These are phyloP conservation scores for Globisporangium sylvaticum DNA, from an alignment of 352 stramenopile genomes.

Conservation along the genomic window DNA sequence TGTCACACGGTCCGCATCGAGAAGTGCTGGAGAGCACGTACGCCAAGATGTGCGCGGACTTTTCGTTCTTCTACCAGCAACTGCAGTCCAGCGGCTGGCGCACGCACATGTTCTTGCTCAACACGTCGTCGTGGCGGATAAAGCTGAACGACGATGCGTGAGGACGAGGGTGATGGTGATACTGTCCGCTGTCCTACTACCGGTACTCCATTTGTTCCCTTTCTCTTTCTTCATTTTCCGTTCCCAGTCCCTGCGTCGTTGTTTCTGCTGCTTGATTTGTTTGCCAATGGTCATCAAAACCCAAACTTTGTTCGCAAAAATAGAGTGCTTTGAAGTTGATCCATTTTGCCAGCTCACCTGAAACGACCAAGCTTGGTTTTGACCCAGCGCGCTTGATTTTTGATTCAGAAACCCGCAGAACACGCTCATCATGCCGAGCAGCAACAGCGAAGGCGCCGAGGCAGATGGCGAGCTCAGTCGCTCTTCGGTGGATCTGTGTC, in stretches of 20 bases:
- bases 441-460: background rate
- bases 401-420: background rate
- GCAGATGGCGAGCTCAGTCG: background rate
- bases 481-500: slow-evolving; percentile 36
- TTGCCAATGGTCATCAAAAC: background rate
- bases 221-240: background rate
- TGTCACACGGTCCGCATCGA: background rate
- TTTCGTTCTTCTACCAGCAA: slow-evolving; percentile 60
- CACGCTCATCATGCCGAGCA: background rate
- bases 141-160: slow-evolving; percentile 45
- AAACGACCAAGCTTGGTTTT: background rate
- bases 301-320: background rate
- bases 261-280: background rate
- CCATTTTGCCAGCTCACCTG: background rate
- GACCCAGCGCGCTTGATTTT: background rate
- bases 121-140: slow-evolving; percentile 61
- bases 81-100: slow-evolving; percentile 60
- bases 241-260: background rate
- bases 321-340: background rate
- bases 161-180: background rate
- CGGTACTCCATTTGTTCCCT: background rate
- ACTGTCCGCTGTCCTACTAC: background rate
- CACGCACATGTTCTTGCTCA: slow-evolving; percentile 71
- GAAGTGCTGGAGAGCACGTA: slow-evolving; percentile 44
- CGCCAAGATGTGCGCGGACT: slow-evolving; percentile 46